Evolutionary conservation across 2,329 filamentous ascomycete species (phyloP), one percentile per base, ranked within the genome.

Genomic region (Cladophialophora psammophila): DNA sequence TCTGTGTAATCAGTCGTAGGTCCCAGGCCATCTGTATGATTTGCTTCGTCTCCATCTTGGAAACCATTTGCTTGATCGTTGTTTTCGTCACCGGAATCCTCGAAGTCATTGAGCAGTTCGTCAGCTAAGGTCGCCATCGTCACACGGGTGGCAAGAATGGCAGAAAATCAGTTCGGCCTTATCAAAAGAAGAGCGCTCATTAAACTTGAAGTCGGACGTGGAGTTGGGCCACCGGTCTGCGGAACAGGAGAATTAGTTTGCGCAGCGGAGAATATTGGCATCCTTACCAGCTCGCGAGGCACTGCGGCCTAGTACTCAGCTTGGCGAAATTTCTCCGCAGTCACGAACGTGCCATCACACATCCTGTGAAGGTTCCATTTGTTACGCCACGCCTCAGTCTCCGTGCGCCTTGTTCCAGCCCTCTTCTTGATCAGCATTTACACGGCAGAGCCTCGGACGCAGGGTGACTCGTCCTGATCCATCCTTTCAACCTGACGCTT

Each of bases 61-160:
- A 84, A 80, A 34, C 80, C 81, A 60, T 85, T 82, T 65, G 86
- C 83, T 55, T 85, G 83, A 40, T 88, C 87, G 69, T 90, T 90
- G 42, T 86, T 87, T 74, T 95, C 92, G 60, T 92, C 92, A 60
- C 89, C 93, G 5, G 89, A 92, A 76, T 96, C 92, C 74, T 93
- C 93, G 71, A 96, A 95, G 77, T 96, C 93, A 75, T 95, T 92
- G 73, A 98, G 85, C 10, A 99, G 87, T 78, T 98, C 94, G 75
- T 98, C 94, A 69, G 92, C 94, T 70, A 96, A 86, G 53, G 93
- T 96, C 78, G 94, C 93, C 93, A 97, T 96, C 15, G 32, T 52
- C 18, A 34, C 15, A 26, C 9, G 20, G 18, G n/a, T 34, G 52
- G 4, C 20, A 15, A 35, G 12, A 55, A 20, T 20, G 45, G 18